Conservation (phyloP, 2,329 filamentous ascomycete genomes). For the Drechslerella dactyloides region DNA sequence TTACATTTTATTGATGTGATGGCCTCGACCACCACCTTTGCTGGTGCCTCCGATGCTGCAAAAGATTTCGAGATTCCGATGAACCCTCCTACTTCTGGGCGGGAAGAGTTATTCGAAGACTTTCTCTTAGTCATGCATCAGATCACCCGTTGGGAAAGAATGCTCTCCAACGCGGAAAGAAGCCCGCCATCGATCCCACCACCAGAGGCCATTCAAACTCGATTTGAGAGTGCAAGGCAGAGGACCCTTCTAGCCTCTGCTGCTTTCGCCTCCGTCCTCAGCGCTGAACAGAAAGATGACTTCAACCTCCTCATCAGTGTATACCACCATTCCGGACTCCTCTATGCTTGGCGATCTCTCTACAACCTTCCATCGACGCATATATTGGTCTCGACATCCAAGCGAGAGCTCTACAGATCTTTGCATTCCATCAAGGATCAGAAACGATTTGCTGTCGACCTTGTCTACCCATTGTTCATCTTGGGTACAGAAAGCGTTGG, state of each 20-base stretch:
- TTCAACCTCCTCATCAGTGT: slow-evolving; percentile 40
- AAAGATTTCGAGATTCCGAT: slow-evolving; percentile 46
- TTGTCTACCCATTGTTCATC: slow-evolving; percentile 45
- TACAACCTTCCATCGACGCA: slow-evolving; percentile 40
- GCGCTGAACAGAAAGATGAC: slow-evolving; percentile 39
- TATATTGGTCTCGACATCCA: slow-evolving; percentile 30
- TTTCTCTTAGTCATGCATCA: slow-evolving; percentile 46
- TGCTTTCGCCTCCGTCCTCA: slow-evolving; percentile 38
- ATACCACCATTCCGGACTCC: slow-evolving; percentile 42
- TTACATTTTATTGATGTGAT: slow-evolving; percentile 44
- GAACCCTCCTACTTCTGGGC: slow-evolving; percentile 35
- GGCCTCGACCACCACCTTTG: slow-evolving; percentile 37
- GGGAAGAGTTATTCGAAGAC: slow-evolving; percentile 44
- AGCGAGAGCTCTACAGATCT: slow-evolving; percentile 36
- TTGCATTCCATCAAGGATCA: slow-evolving; percentile 45
- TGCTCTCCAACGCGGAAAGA: slow-evolving; percentile 28
- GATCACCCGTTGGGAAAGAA: slow-evolving; percentile 46
- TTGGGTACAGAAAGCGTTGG: slow-evolving; percentile 40
- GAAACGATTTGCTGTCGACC: slow-evolving; percentile 45
- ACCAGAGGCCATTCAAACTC: slow-evolving; percentile 39
- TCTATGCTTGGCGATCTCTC: slow-evolving; percentile 47
- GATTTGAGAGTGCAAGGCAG: slow-evolving; percentile 47
- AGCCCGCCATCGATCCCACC: slow-evolving; percentile 44
- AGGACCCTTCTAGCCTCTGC: slow-evolving; percentile 29
- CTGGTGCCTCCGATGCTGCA: slow-evolving; percentile 23